These are phyloP conservation scores for Vararia minispora DNA, from an alignment of 768 basidiomycete genomes.

Conservation along the genomic window DNA sequence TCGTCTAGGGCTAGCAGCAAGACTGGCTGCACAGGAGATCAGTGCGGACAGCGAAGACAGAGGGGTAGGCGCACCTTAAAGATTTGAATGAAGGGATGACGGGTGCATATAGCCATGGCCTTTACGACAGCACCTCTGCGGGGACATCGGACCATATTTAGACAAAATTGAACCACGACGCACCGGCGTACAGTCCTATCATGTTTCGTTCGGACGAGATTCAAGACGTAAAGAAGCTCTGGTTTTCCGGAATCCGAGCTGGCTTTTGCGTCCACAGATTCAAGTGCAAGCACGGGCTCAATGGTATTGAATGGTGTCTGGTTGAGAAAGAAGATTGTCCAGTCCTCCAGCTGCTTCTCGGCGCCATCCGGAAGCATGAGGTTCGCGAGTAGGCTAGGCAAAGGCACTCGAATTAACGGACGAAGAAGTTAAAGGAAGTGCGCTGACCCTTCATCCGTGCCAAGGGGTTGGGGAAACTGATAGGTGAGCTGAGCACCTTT, in stretches of 20 bases:
- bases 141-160: not conserved
- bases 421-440: not conserved
- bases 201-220: slow-evolving; percentile 84
- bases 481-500: slow-evolving; percentile 89
- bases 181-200: slow-evolving; percentile 76
- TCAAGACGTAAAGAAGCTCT: slow-evolving; percentile 78
- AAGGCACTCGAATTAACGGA: slow-evolving; percentile 8
- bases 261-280: slow-evolving; percentile 29
- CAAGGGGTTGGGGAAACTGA: slow-evolving; percentile 91
- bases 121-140: slow-evolving; percentile 86
- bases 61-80: slow-evolving; percentile 57
- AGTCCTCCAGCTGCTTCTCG: slow-evolving; percentile 89
- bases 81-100: slow-evolving; percentile 90
- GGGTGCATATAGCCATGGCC: slow-evolving; percentile 88
- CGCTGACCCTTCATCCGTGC: slow-evolving; percentile 81
- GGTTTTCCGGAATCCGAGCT: slow-evolving; percentile 19
- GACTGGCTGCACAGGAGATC: slow-evolving; percentile 55
- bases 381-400: slow-evolving; percentile 76
- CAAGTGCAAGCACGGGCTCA: slow-evolving; percentile 67
- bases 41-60: not conserved
- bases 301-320: slow-evolving; percentile 87
- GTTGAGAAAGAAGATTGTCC: slow-evolving; percentile 98
- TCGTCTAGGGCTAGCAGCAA: slow-evolving; percentile 91
- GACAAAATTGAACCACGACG: slow-evolving; percentile 13
- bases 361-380: slow-evolving; percentile 98